Evolutionary conservation across 2,329 filamentous ascomycete genomes (phyloP).

Genomic region (Talaromyces atroroseus): DNA sequence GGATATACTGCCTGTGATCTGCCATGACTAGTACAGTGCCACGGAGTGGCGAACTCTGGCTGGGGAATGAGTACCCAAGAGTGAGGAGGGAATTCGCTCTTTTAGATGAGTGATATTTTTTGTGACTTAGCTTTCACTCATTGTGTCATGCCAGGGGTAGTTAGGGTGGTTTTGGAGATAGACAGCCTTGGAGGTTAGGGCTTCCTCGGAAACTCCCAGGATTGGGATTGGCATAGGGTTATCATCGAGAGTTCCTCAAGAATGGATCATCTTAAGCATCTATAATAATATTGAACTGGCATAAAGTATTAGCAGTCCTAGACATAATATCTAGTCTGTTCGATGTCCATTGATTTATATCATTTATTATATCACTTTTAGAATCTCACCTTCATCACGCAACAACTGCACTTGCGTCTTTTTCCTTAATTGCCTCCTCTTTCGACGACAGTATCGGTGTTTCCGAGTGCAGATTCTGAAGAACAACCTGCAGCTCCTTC

Average conservation of each 20-base stretch:
- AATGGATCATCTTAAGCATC: no score
- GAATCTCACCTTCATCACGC: not conserved
- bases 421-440: conserved; percentile 43
- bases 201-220: not conserved
- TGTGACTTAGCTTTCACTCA: not conserved
- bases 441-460: conserved; percentile 26
- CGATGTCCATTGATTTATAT: not conserved
- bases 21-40: no score
- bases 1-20: no score
- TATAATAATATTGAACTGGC: no score
- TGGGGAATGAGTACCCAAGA: no score
- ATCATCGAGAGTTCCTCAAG: no score
- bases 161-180: no score
- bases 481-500: conserved; percentile 54
- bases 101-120: no score
- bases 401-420: conserved; percentile 33
- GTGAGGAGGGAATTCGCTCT: no score
- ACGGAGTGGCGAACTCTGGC: no score
- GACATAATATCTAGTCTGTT: not conserved
- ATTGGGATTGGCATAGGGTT: no score
- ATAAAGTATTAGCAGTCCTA: not conserved
- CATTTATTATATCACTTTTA: not conserved
- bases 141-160: not conserved
- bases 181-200: not conserved
- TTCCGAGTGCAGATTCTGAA: conserved; percentile 45